Conservation (phyloP, 164 flowering plant genomes). For the Kingdonia uniflora region DNA sequence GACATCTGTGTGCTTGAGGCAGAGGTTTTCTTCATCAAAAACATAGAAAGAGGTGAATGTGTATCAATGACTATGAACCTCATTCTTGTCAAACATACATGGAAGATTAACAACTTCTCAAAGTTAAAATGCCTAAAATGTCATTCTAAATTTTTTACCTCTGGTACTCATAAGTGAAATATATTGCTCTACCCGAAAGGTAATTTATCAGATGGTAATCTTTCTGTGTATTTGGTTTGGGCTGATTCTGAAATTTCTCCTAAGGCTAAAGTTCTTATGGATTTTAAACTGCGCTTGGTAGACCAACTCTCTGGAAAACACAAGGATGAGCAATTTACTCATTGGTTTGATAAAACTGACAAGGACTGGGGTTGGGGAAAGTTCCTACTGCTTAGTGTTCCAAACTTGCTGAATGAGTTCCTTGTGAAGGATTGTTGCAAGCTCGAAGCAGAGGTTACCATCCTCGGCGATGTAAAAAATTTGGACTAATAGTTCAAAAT, state of each 20-base stretch:
- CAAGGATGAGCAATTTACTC: not conserved
- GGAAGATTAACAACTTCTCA: conserved; percentile 18
- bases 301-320: conserved; percentile 15
- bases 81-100: not conserved
- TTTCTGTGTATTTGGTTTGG: conserved; percentile 29
- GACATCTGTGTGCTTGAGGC: conserved; percentile 6
- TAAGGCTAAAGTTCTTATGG: conserved; percentile 24
- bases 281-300: conserved; percentile 23
- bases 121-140: conserved; percentile 9
- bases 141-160: conserved; percentile 24
- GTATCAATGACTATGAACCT: not conserved
- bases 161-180: conserved; percentile 37
- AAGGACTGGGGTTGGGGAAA: conserved; percentile 23
- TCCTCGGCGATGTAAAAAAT: no score
- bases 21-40: conserved; percentile 2
- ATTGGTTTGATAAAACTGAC: conserved; percentile 1
- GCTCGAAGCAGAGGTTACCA: conserved; percentile 32
- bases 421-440: conserved; percentile 22
- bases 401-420: conserved; percentile 11
- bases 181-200: conserved; percentile 30
- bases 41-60: not conserved
- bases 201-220: conserved; percentile 9
- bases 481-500: no score
- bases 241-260: conserved; percentile 21
- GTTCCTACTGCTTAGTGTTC: conserved; percentile 15